Evolutionary conservation across 2,329 filamentous ascomycete species (phyloP), one percentile per base, ranked within the genome.

Genomic region (Colletotrichum sp.): DNA sequence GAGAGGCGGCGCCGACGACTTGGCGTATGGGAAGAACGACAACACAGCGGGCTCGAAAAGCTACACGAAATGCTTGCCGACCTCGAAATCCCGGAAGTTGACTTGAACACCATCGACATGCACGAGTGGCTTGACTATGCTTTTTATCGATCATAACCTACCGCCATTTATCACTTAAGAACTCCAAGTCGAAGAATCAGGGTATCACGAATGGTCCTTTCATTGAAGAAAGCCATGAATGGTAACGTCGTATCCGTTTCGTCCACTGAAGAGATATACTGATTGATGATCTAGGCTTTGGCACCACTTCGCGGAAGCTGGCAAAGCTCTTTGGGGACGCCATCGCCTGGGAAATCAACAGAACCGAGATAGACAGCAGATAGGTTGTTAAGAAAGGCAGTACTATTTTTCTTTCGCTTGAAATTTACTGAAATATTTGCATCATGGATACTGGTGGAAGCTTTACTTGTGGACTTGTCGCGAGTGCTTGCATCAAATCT

Each of bases 51-150:
- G 13, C 64, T 75, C 12, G 70, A 75, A 32, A 75, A 73, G 34
- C 48, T 75, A n/a, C 73, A 75, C 36, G 59, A 73, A 39, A 43
- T 68, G 32, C 48, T 75, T 6, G 32, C 64, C 12, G 73, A 75
- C 3, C 34, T 75, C 10, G 73, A 75, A 1, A 73, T 75, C 18
- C 28, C 73, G 3, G 73, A 75, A 8, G 64, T 75, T 10, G 73
- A 75, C 21, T 32, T 75, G 7, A 75, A 75, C 5, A 75, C 73
- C 18, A 65, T 75, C 18, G 64, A 75, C 12, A 73, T 75, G 69
- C 73, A 75, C 10, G 73, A 75, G 34, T 75, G 73, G 73, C 65
- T 75, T 6, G 73, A 75, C 10, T 75, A 75, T 28, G 69, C 72
- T 2, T 75, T 75, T 32, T 63, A 71, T 30, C 67, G 67, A 28